Evolutionary conservation across 2,329 filamentous ascomycete genomes (phyloP).

Genomic region (Neonectria ditissima): DNA sequence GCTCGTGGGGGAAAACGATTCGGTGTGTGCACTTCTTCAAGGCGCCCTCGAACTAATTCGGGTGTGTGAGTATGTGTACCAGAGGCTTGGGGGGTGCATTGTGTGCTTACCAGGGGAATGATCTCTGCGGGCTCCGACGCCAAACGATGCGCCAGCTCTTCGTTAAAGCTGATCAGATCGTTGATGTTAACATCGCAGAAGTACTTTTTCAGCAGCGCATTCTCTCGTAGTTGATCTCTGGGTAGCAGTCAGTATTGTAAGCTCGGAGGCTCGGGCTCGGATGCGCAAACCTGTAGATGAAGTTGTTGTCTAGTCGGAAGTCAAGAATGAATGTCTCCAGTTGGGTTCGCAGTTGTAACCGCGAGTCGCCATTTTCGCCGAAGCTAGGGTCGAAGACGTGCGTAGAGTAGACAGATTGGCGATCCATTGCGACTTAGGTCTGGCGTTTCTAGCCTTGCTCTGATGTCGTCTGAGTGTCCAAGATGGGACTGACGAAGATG

Average conservation of each 20-base stretch:
- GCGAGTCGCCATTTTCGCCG: conserved; percentile 75
- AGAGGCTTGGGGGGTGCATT: background rate
- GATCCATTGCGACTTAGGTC: conserved; percentile 73
- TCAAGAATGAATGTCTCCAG: conserved; percentile 93
- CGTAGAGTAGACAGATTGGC: conserved; percentile 86
- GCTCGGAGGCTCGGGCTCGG: background rate
- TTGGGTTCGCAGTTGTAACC: conserved; percentile 79
- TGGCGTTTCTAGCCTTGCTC: conserved; percentile 15
- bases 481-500: conserved; percentile 26
- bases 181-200: conserved; percentile 97
- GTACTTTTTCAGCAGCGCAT: conserved; percentile 92
- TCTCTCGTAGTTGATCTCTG: conserved; percentile 95
- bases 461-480: conserved; percentile 27
- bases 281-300: conserved; percentile 83
- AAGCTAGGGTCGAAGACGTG: conserved; percentile 80
- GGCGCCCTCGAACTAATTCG: conserved; percentile 85
- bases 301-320: conserved; percentile 93
- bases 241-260: conserved; percentile 24
- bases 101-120: conserved; percentile 80
- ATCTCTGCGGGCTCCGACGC: conserved; percentile 92
- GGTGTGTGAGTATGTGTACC: conserved; percentile 16
- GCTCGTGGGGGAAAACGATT: conserved; percentile 86
- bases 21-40: conserved; percentile 91
- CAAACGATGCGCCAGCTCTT: conserved; percentile 91
- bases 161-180: conserved; percentile 95